Percentiles rank a stretch among this genome's conserved stretches.
Evolutionary conservation across 805 yeast genomes (phyloP).

Genomic region (Hanseniaspora meyeri): DNA sequence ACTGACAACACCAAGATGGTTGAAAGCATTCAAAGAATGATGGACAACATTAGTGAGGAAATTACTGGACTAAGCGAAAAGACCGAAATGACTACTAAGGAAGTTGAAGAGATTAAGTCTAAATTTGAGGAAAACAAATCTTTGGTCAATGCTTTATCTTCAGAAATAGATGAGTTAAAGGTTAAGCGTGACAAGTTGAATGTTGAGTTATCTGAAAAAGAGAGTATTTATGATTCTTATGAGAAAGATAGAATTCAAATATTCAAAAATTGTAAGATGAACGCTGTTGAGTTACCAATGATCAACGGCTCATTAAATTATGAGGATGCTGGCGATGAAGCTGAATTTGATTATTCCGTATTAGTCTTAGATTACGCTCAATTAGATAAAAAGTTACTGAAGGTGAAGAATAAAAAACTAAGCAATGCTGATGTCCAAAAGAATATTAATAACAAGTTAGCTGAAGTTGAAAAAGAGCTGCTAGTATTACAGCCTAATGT

Average conservation of each 20-base stretch:
- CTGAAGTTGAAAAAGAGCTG: conserved; percentile 27
- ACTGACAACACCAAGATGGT: not conserved
- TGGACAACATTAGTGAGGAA: not conserved
- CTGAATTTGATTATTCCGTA: conserved; percentile 29
- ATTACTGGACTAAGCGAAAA: conserved; percentile 12
- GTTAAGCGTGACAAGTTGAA: conserved; percentile 21
- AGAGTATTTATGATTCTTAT: conserved; percentile 43
- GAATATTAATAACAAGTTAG: conserved; percentile 32
- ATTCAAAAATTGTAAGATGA: conserved; percentile 63
- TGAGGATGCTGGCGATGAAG: conserved; percentile 47
- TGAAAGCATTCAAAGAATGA: not conserved
- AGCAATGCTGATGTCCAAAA: conserved; percentile 20
- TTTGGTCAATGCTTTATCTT: conserved; percentile 14
- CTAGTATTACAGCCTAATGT: conserved; percentile 57
- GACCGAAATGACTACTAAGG: conserved; percentile 22
- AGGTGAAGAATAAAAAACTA: conserved; percentile 17
- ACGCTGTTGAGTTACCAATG: conserved; percentile 53
- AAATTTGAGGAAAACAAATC: conserved; percentile 28
- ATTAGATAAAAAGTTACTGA: conserved; percentile 35
- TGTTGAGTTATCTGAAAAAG: conserved; percentile 31
- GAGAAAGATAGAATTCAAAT: conserved; percentile 46
- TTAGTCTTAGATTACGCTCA: conserved; percentile 42
- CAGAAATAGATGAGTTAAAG: conserved; percentile 28
- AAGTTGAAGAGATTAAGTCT: conserved; percentile 26
- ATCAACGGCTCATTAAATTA: conserved; percentile 43